Conservation (phyloP, 164 flowering plant species). For the Houttuynia cordata region DNA sequence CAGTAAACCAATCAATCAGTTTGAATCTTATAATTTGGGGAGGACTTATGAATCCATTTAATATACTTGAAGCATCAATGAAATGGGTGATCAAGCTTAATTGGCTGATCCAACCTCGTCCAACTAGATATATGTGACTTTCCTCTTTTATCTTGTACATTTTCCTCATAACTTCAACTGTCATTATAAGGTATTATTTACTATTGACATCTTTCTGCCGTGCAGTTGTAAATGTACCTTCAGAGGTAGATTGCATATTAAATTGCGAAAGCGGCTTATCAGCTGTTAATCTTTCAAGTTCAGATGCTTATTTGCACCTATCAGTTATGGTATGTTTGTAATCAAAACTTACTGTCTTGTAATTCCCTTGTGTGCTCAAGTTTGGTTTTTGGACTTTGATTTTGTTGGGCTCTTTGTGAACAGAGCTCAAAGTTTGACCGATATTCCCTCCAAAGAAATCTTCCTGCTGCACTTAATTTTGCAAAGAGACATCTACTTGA, state of each 20-base stretch:
- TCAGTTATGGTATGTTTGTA: slow-evolving; percentile 61
- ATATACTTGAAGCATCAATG: no score
- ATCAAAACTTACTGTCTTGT: neutral
- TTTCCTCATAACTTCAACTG: no score
- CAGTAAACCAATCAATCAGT: no score
- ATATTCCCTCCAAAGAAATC: slow-evolving; percentile 59
- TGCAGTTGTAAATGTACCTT: slow-evolving; percentile 37
- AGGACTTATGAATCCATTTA: no score
- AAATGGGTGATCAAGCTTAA: no score
- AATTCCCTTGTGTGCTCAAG: neutral
- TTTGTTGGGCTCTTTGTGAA: slow-evolving; percentile 2
- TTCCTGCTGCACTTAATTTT: slow-evolving; percentile 59
- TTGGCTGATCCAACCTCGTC: neutral
- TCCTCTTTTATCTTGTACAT: neutral
- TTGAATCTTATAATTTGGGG: no score
- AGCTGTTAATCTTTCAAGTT: slow-evolving; percentile 15
- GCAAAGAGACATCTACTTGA: slow-evolving; percentile 39
- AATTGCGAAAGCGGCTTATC: slow-evolving; percentile 46
- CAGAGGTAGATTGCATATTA: slow-evolving; percentile 46
- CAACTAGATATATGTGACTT: neutral
- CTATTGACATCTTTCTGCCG: neutral
- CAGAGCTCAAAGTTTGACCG: no score
- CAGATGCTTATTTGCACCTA: slow-evolving; percentile 50
- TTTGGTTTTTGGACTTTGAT: neutral
- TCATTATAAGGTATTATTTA: no score